phyloP scores from a whole-genome alignment of 768 basidiomycete genomes.

The Boletus subparvulus region DNA sequence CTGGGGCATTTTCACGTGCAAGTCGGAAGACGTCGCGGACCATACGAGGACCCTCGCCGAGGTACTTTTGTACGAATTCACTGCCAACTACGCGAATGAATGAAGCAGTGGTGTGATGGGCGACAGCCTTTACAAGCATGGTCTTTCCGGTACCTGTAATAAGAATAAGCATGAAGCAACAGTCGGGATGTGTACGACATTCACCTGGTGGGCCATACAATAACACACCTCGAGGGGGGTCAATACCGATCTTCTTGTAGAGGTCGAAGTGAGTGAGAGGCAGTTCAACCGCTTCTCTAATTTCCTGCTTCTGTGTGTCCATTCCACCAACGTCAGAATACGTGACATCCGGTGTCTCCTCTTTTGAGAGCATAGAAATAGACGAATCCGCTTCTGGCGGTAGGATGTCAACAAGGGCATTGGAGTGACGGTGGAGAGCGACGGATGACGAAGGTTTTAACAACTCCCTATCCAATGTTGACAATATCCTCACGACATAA shows the following conservation, averaged over 20 bases:
- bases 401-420: constrained; percentile 96
- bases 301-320: constrained; percentile 98
- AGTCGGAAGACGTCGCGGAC: constrained; percentile 98
- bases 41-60: constrained; percentile 99
- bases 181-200: constrained; percentile 15
- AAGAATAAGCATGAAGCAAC: constrained; percentile 1
- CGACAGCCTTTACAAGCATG: constrained; percentile 99
- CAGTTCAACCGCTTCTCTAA: constrained; percentile 95
- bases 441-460: constrained; percentile 97
- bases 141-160: constrained; percentile 95
- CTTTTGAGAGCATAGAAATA: constrained; percentile 90
- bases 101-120: constrained; percentile 92
- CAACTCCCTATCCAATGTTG: constrained; percentile 94
- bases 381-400: constrained; percentile 98
- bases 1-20: constrained; percentile 93
- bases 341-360: constrained; percentile 92
- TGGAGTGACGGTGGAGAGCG: constrained; percentile 98
- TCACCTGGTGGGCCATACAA: constrained; percentile 95
- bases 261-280: constrained; percentile 96
- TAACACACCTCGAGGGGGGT: constrained; percentile 95
- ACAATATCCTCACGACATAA: constrained; percentile 96
- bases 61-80: constrained; percentile 99
- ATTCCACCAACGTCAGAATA: constrained; percentile 97
- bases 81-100: constrained; percentile 98
- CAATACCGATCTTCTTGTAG: constrained; percentile 99